Base-by-base conservation (phyloP, 768 basidiomycete species). In the Termitomyces titanicus region DNA sequence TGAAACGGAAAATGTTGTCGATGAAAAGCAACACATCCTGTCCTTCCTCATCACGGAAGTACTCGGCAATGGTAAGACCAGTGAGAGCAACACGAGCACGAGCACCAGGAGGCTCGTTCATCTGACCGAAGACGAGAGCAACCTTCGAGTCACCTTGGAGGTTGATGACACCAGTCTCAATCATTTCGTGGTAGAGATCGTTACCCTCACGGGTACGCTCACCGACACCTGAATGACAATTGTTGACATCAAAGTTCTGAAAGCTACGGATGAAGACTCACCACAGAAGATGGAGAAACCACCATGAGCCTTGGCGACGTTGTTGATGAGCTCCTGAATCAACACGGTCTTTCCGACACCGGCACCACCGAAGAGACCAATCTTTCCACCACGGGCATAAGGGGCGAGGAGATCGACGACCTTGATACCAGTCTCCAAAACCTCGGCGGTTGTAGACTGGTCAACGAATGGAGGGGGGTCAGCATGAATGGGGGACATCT, bases 1-100 rank as follows among this genome's bases (percentile, higher is more conserved):
- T 99, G 92, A 99, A 99, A 72, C 97, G 95, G 97, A 99, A 99
- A 78, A 99, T 99, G 86, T 99, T 99, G 90, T 99, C 97, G 72
- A 99, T 99, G 85, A 99, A 99, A 70, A 99, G 88, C 72, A 99
- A 84, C 82, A 99, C 97, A 74, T 99, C 97, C 76, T 99, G 97
- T 61, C 97, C 97, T 79, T 99, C 96, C 80, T 98, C 96, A 68
- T 99, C 97, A 87, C 97, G 95, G 97, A 99, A 99, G 81, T 98
- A 99, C 79, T 99, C 97, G 62, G 97, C 97, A 65, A 98, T 98
- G 70, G 97, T 99, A 57, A 99, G 80, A 76, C 97, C 97, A 65
- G 97, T 98, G 67, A 99, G 86, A 62, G 97, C 97, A 67, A 99
- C 97, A 90, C 97, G 97, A 68, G 97, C 97, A 86, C 97, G 95